Evolutionary conservation across 495 filamentous ascomycete species (phyloP).

Genomic region (Acidiella bohemica): DNA sequence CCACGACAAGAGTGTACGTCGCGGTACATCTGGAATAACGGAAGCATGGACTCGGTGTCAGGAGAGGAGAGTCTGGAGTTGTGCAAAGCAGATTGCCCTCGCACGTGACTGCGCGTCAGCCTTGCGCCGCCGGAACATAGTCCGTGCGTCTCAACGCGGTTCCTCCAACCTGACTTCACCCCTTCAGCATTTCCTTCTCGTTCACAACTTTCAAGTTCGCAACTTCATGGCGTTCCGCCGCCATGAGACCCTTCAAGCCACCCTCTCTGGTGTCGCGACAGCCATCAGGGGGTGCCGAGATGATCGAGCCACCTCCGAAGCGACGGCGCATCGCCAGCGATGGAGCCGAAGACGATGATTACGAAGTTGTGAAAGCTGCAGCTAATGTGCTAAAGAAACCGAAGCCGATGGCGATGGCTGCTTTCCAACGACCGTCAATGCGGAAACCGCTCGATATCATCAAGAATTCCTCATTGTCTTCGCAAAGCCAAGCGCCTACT

Average conservation of each 20-base stretch:
- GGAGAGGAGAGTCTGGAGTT: too few species aligned
- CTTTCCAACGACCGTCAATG: slow-evolving; percentile 6
- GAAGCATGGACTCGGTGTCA: too few species aligned
- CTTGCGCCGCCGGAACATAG: too few species aligned
- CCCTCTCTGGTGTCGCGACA: slow-evolving; percentile 8
- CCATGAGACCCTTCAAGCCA: slow-evolving; percentile 22
- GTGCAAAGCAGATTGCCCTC: too few species aligned
- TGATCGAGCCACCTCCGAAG: slow-evolving; percentile 22
- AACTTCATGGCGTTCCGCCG: background rate
- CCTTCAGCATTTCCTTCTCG: too few species aligned
- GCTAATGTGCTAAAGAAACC: slow-evolving; percentile 9
- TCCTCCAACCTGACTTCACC: too few species aligned
- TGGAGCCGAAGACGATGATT: slow-evolving; percentile 8
- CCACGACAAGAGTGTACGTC: too few species aligned
- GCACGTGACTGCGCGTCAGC: too few species aligned
- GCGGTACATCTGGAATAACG: too few species aligned
- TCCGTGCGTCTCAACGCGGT: too few species aligned
- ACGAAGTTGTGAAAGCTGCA: background rate
- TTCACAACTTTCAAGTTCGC: background rate
- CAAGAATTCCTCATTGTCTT: slow-evolving; percentile 23
- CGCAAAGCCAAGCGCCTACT: background rate
- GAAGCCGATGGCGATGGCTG: slow-evolving; percentile 3
- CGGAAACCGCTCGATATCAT: slow-evolving; percentile 35
- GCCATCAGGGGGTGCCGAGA: background rate
- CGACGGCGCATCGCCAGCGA: slow-evolving; percentile 24